phyloP scores from a whole-genome alignment of 2,329 filamentous ascomycete species.

The Aspergillus ochraceus region DNA sequence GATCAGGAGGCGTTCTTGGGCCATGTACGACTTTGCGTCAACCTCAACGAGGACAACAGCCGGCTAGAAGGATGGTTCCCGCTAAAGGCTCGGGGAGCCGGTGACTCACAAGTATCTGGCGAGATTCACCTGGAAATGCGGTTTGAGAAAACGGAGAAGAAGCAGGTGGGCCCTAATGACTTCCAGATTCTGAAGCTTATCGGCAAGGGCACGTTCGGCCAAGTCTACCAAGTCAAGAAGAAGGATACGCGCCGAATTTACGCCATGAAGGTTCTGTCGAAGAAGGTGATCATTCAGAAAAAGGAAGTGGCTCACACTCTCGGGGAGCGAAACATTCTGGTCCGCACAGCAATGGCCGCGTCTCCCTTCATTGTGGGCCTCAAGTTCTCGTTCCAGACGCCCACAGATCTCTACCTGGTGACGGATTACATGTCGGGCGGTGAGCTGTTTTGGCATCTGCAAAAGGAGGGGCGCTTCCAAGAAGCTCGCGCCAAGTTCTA shows the following conservation, averaged over 20 bases:
- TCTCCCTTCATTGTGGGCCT: constrained; percentile 97
- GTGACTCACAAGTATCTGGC: constrained; percentile 73
- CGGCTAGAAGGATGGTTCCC: constrained; percentile 83
- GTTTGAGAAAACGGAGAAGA: constrained; percentile 86
- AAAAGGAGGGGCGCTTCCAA: constrained; percentile 94
- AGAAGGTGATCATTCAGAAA: constrained; percentile 99
- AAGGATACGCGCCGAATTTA: constrained; percentile 95
- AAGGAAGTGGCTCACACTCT: constrained; percentile 98
- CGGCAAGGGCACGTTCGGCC: constrained; percentile 96
- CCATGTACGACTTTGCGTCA: constrained; percentile 78
- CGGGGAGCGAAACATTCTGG: constrained; percentile 94
- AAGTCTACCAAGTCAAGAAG: constrained; percentile 98
- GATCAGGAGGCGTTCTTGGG: constrained; percentile 89
- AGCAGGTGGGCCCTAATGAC: constrained; percentile 89
- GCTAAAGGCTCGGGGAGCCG: constrained; percentile 75
- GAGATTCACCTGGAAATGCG: constrained; percentile 85
- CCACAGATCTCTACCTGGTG: constrained; percentile 94
- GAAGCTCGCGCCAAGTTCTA: constrained; percentile 97
- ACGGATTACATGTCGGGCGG: constrained; percentile 99
- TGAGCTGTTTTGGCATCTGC: constrained; percentile 97
- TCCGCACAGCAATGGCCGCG: constrained; percentile 91
- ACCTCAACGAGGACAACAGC: constrained; percentile 66
- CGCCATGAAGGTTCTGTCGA: constrained; percentile 98
- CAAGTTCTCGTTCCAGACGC: constrained; percentile 98
- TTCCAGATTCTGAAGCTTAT: constrained; percentile 96